A percentile compares a stretch with the other conserved stretches of the same genome.
Conservation (phyloP, 257 asterid genomes). For the Primulina eburnea region DNA sequence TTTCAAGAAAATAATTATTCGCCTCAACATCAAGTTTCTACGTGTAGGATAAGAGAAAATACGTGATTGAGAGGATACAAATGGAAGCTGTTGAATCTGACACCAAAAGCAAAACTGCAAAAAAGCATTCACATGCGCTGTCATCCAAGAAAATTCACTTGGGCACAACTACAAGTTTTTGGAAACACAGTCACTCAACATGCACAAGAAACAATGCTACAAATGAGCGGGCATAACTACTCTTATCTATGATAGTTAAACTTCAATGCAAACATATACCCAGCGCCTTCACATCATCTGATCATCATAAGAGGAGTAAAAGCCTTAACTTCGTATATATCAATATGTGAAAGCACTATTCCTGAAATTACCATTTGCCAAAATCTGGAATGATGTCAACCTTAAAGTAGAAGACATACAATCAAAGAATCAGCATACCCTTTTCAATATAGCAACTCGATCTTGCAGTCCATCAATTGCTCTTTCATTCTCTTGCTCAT, state of each 20-base stretch:
- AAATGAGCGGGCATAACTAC: background rate
- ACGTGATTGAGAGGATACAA: background rate
- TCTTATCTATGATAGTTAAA: background rate
- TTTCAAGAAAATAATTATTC: background rate
- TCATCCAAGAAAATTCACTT: background rate
- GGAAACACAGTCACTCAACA: background rate
- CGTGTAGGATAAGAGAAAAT: background rate
- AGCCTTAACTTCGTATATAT: background rate
- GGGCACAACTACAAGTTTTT: background rate
- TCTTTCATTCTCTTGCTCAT: conserved; percentile 84
- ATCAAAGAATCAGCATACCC: conserved; percentile 45
- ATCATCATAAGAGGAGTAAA: background rate
- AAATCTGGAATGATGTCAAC: conserved; percentile 1
- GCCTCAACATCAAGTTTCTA: background rate
- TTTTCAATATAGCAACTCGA: conserved; percentile 75
- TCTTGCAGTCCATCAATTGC: conserved; percentile 82
- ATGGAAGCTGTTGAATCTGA: background rate
- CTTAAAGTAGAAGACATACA: background rate
- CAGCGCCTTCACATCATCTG: conserved; percentile 3
- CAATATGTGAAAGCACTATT: background rate
- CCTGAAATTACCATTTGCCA: conserved; percentile 15
- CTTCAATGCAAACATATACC: background rate
- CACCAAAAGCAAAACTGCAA: background rate
- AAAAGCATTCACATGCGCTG: background rate
- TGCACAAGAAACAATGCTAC: background rate